These are phyloP conservation scores for Plasmodium coatneyi DNA, from an alignment of 169 alveolate genomes.

Conservation along the genomic window DNA sequence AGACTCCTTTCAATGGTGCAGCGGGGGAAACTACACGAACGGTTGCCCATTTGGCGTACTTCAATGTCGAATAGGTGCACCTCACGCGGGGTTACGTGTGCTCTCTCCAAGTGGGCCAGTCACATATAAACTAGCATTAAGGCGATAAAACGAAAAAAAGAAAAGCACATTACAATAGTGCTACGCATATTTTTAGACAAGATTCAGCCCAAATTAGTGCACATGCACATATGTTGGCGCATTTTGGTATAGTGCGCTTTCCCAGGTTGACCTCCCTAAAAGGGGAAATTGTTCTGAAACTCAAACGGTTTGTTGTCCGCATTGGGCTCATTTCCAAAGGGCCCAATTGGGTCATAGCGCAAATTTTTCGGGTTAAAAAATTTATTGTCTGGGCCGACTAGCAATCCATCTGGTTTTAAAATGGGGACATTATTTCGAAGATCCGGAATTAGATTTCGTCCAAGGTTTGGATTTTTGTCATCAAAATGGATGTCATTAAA, in stretches of 20 bases:
- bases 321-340: constrained; percentile 84
- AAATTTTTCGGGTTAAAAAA: constrained; percentile 76
- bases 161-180: not conserved
- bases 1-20: not conserved
- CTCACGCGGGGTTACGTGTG: not conserved
- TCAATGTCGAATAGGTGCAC: not conserved
- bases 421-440: constrained; percentile 1
- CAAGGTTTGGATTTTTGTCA: constrained; percentile 51
- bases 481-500: constrained; percentile 42
- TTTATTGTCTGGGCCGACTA: constrained; percentile 84
- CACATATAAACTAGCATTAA: not conserved
- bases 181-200: not conserved
- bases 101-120: not conserved
- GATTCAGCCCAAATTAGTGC: not conserved
- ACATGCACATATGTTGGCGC: not conserved
- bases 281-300: constrained; percentile 51
- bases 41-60: not conserved
- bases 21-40: not conserved
- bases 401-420: constrained; percentile 83
- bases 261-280: not conserved
- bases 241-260: not conserved
- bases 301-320: constrained; percentile 77
- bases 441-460: constrained; percentile 11
- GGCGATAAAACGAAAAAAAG: not conserved
- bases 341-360: constrained; percentile 85